Evolutionary conservation across 78 protist species (phyloP), one percentile per base, ranked within the genome.

Genomic region (Guillardia theta): DNA sequence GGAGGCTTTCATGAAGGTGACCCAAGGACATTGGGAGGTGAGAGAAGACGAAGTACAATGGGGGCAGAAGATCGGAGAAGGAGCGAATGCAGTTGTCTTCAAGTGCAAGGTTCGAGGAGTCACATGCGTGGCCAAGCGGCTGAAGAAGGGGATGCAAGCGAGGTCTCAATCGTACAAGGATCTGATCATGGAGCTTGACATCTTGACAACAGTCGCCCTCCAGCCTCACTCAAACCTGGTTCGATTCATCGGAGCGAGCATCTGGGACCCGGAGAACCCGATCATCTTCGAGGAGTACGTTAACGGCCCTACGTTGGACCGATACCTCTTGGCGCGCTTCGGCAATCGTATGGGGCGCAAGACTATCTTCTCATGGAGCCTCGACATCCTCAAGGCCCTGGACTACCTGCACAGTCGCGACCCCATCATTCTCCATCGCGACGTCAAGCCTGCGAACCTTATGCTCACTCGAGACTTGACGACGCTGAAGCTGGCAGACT

Each of bases 351-450:
- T n/a, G n/a, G n/a, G n/a, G n/a, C n/a, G n/a, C n/a, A n/a, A n/a
- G n/a, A n/a, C n/a, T n/a, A n/a, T n/a, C n/a, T 70, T 33, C 41
- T 36, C 45, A 43, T 70, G 83, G 83, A 70, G 9, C 83, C 9
- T 70, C 21, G 83, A 70, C 41, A 24, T 70, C 36, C 1, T 70
- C 36, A 36, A 43, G 27, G 83, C 83, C 6, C 83, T 70, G 10
- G 83, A 70, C 21, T 70, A 36, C 41, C 83, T 70, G 4, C 83
- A 70, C 41, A 70, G 36, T 43, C 6, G 83, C 41, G 41, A 70
- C 83, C 83, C 83, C 83, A 70, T 70, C 83, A 70, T 70, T 12
- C n/a, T 70, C 36, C 83, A 70, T 43, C 9, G 83, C 15, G 83
- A 70, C 41, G 4, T 70, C 36, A 70, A 70, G 41, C 83, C 83